phyloP scores from a whole-genome alignment of 2,329 filamentous ascomycete genomes.

The Coniosporium tulheliwenetii region DNA sequence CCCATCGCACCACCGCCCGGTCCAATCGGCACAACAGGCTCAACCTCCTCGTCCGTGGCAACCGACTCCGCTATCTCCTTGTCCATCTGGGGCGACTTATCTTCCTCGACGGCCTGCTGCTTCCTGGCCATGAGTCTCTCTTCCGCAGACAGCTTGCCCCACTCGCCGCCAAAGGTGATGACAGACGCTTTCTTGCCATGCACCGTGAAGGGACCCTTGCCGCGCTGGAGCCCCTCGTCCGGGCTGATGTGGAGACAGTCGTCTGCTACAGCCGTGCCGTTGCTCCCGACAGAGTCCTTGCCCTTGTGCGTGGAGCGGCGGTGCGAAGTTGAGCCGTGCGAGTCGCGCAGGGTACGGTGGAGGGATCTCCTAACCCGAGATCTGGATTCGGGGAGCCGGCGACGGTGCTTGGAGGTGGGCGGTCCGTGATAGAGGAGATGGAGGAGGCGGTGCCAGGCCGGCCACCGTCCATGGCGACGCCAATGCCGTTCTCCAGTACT shows the following conservation, averaged over 20 bases:
- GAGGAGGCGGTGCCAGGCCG: no score
- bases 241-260: conserved; percentile 30
- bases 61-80: no score
- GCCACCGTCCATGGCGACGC: no score
- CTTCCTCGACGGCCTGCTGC: not conserved
- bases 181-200: conserved; percentile 97
- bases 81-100: no score
- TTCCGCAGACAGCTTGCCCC: conserved; percentile 40
- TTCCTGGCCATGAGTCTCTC: conserved; percentile 4
- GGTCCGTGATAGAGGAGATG: no score
- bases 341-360: conserved; percentile 77
- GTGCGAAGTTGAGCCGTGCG: conserved; percentile 45
- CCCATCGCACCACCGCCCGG: no score
- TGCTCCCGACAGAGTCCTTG: conserved; percentile 52
- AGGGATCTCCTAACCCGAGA: conserved; percentile 70
- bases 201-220: conserved; percentile 80
- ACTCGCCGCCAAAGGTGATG: conserved; percentile 87
- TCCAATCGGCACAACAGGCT: no score
- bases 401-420: conserved; percentile 1
- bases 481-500: no score
- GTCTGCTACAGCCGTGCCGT: conserved; percentile 22
- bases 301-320: conserved; percentile 60
- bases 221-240: conserved; percentile 59
- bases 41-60: no score
- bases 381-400: conserved; percentile 29